phyloP scores from a whole-genome alignment of 495 filamentous ascomycete species.

The Staphylotrichum tortipilum region DNA sequence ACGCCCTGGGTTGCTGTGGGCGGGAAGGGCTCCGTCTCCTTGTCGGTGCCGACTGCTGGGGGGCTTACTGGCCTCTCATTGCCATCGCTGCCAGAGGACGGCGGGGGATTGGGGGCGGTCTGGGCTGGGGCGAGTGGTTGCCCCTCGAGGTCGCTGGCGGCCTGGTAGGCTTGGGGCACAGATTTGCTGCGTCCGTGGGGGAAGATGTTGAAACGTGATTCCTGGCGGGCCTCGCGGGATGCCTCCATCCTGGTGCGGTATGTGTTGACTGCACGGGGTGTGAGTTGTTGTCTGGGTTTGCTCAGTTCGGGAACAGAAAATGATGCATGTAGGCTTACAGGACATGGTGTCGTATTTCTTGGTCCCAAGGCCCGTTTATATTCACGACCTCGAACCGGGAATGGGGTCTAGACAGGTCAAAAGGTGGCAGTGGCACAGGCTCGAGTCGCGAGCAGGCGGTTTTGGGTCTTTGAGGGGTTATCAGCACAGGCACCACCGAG shows the following conservation, averaged over 20 bases:
- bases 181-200: background rate
- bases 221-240: background rate
- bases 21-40: background rate
- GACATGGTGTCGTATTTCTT: no score
- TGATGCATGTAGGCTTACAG: no score
- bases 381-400: no score
- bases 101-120: background rate
- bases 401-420: no score
- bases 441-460: no score
- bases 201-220: background rate
- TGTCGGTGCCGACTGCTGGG: no score
- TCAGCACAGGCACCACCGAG: no score
- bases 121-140: background rate
- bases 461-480: no score
- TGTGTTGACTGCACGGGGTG: no score
- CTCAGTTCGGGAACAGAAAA: no score
- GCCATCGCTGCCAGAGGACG: background rate
- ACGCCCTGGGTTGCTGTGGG: background rate
- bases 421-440: no score
- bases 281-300: background rate
- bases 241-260: slow-evolving; percentile 5
- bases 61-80: background rate
- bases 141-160: slow-evolving; percentile 2
- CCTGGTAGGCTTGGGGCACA: background rate
- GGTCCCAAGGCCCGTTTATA: no score